A percentile compares a stretch with the other conserved stretches of the same genome.
Conservation (phyloP, 2,329 filamentous ascomycete genomes). For the Podosphaera leucotricha region DNA sequence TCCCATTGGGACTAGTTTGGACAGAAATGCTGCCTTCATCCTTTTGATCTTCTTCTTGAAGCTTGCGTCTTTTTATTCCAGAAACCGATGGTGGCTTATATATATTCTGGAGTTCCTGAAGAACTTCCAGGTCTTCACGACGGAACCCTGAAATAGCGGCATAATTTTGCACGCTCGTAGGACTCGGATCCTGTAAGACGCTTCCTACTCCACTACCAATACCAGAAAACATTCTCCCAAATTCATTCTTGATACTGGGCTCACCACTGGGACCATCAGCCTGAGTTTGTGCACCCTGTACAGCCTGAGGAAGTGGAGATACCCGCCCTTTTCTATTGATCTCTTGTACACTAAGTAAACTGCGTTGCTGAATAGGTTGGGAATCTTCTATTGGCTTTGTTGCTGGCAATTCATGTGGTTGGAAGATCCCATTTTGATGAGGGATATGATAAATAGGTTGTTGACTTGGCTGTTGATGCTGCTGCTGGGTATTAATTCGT, state of each 20-base stretch:
- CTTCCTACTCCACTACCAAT: conserved; percentile 47
- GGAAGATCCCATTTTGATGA: conserved; percentile 19
- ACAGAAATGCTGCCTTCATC: conserved; percentile 47
- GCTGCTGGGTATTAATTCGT: conserved; percentile 13
- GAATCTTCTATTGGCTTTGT: conserved; percentile 24
- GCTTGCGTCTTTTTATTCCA: conserved; percentile 38
- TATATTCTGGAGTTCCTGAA: conserved; percentile 18
- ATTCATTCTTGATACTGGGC: conserved; percentile 80
- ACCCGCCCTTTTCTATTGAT: conserved; percentile 61
- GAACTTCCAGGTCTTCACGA: conserved; percentile 27
- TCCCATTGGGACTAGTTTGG: conserved; percentile 31
- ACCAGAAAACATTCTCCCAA: conserved; percentile 88
- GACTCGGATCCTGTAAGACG: conserved; percentile 24
- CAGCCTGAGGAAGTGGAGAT: conserved; percentile 77
- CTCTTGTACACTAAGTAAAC: conserved; percentile 49
- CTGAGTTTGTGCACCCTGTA: conserved; percentile 73
- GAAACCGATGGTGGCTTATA: conserved; percentile 9
- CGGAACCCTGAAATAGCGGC: conserved; percentile 16
- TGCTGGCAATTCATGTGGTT: conserved; percentile 23
- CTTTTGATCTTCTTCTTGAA: conserved; percentile 53
- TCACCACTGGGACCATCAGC: conserved; percentile 58
- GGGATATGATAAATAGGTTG: conserved; percentile 17
- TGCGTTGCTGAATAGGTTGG: conserved; percentile 32
- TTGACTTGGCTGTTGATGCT: conserved; percentile 17
- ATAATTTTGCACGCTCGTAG: conserved; percentile 16